Conservation (phyloP, 169 alveolate genomes). For the Cryptosporidium sp. region DNA sequence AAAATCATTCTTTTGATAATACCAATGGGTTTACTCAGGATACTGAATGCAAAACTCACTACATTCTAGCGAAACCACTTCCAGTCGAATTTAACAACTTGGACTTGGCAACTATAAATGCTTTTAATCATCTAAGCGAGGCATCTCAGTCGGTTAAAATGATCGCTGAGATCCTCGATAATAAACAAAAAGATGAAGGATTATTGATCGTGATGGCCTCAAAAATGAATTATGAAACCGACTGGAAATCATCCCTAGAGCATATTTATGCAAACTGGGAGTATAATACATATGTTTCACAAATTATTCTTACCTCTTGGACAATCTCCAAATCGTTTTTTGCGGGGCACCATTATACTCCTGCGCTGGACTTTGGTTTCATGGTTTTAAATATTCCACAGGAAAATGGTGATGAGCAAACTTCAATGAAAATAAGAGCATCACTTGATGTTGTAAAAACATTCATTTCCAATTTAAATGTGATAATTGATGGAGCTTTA, state of each 20-base stretch:
- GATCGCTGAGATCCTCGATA: conserved; percentile 5
- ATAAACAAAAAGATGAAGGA: conserved; percentile 28
- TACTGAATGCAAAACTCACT: conserved; percentile 10
- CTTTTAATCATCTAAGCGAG: conserved; percentile 27
- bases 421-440: background rate
- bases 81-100: background rate
- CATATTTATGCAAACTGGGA: conserved; percentile 31
- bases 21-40: background rate
- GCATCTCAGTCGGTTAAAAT: conserved; percentile 25
- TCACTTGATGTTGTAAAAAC: conserved; percentile 26
- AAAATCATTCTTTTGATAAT: background rate
- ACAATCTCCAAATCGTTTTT: conserved; percentile 26
- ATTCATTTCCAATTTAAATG: background rate
- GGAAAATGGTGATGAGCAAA: background rate
- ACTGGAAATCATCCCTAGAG: conserved; percentile 24
- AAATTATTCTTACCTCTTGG: conserved; percentile 48
- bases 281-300: conserved; percentile 21
- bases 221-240: conserved; percentile 9
- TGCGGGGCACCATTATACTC: conserved; percentile 12
- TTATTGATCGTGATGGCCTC: conserved; percentile 9
- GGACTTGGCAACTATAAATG: conserved; percentile 16
- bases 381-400: conserved; percentile 52
- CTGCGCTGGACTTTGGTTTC: conserved; percentile 59
- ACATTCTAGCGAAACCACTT: background rate
- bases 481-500: background rate